A percentile compares a stretch with the other conserved stretches of the same genome.
Conservation (phyloP, 108 stramenopile species). For the Cylindrotheca closterium region DNA sequence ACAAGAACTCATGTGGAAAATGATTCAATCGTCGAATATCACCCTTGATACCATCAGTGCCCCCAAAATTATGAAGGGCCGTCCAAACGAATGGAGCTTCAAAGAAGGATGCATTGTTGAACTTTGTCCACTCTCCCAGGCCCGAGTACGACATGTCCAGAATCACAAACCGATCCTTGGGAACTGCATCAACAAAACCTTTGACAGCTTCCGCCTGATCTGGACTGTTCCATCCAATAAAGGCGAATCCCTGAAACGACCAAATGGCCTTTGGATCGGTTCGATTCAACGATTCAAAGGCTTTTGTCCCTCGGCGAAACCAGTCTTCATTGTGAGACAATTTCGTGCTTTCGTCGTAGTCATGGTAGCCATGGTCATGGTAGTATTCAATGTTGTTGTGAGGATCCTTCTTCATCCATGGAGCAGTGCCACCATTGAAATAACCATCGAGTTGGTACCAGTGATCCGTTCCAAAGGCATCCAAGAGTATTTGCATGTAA, state of each 20-base stretch:
- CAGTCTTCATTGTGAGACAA: slow-evolving; percentile 22
- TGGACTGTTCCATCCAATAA: slow-evolving; percentile 37
- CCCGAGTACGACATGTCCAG: slow-evolving; percentile 39
- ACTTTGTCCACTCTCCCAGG: slow-evolving; percentile 38
- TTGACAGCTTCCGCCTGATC: slow-evolving; percentile 31
- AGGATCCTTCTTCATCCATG: slow-evolving; percentile 35
- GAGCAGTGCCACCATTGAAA: slow-evolving; percentile 43
- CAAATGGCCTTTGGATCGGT: slow-evolving; percentile 50
- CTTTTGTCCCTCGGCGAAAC: slow-evolving; percentile 35
- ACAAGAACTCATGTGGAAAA: slow-evolving; percentile 19
- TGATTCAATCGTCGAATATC: slow-evolving; percentile 27
- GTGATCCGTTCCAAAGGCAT: slow-evolving; percentile 53
- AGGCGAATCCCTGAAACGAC: slow-evolving; percentile 51
- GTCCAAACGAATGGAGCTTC: slow-evolving; percentile 49
- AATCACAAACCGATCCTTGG: slow-evolving; percentile 36
- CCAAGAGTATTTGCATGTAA: slow-evolving; percentile 40
- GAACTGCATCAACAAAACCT: slow-evolving; percentile 43
- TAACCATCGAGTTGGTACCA: slow-evolving; percentile 59
- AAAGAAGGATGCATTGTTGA: slow-evolving; percentile 41
- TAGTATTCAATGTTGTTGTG: not conserved
- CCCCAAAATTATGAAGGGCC: slow-evolving; percentile 52
- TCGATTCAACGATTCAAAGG: slow-evolving; percentile 30
- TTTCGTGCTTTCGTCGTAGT: not conserved
- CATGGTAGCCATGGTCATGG: not conserved
- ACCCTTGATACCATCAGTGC: slow-evolving; percentile 44